A percentile compares a stretch with the other conserved stretches of the same genome.
phyloP scores from a whole-genome alignment of 352 stramenopile species.

The Phytophthora melonis region DNA sequence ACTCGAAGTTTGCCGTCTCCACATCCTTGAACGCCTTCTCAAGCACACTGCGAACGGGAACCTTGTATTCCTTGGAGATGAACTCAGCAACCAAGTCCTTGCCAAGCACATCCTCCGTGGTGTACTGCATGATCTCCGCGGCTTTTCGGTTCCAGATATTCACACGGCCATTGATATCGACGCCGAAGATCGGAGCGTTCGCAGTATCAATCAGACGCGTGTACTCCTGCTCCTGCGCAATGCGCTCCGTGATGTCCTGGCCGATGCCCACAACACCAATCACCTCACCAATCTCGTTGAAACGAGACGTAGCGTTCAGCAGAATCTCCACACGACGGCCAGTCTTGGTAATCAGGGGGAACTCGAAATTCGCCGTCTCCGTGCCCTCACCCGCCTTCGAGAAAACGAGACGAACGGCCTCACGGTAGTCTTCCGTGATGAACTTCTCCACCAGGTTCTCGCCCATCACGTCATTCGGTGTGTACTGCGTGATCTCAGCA shows the following conservation, averaged over 20 bases:
- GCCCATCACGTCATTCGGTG: conserved; percentile 49
- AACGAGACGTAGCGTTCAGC: conserved; percentile 24
- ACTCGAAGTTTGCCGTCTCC: conserved; percentile 54
- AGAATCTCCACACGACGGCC: conserved; percentile 26
- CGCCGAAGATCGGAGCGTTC: conserved; percentile 76
- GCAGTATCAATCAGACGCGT: conserved; percentile 64
- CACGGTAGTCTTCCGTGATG: conserved; percentile 24
- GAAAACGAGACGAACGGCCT: conserved; percentile 19
- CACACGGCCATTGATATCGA: conserved; percentile 71
- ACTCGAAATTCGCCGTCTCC: conserved; percentile 31
- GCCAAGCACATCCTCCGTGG: conserved; percentile 51
- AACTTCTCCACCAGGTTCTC: conserved; percentile 36
- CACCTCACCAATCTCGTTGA: conserved; percentile 22
- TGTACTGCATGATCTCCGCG: conserved; percentile 61
- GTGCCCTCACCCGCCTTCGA: conserved; percentile 18
- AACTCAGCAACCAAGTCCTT: conserved; percentile 53
- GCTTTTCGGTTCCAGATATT: conserved; percentile 82
- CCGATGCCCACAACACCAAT: conserved; percentile 30
- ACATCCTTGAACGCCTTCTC: conserved; percentile 53
- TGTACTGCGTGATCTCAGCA: conserved; percentile 56
- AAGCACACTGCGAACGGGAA: conserved; percentile 44
- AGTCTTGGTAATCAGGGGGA: conserved; percentile 27
- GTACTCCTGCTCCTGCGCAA: conserved; percentile 80
- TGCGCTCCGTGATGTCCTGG: conserved; percentile 85
- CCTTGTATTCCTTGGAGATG: conserved; percentile 60